Evolutionary conservation across 1,284 basidiomycete genomes (phyloP).

Genomic region (Trichosporon coremiiforme): DNA sequence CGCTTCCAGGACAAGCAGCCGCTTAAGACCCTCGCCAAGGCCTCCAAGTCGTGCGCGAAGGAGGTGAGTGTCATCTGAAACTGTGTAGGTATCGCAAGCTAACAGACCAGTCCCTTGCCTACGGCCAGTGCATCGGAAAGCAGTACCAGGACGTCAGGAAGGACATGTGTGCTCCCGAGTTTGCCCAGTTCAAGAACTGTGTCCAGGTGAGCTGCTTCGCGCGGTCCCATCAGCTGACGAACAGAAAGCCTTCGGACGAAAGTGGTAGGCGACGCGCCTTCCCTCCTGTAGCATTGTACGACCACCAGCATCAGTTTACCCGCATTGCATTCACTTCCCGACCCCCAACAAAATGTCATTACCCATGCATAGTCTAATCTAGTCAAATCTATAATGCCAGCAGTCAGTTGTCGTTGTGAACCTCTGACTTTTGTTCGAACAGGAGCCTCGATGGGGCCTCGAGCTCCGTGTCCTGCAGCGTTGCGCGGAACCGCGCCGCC

Average conservation of each 20-base stretch:
- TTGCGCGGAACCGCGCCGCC: constrained; percentile 34
- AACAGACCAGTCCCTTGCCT: constrained; percentile 52
- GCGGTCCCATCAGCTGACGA: background rate
- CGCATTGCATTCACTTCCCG: background rate
- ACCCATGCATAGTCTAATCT: constrained; percentile 27
- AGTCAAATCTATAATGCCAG: background rate
- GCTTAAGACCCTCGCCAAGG: constrained; percentile 51
- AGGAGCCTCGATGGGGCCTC: constrained; percentile 28
- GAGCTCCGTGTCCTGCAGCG: constrained; percentile 3
- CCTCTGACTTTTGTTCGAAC: constrained; percentile 30
- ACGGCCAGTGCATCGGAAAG: constrained; percentile 57
- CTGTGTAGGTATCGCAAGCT: too few species aligned
- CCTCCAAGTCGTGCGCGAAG: constrained; percentile 47
- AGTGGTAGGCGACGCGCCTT: constrained; percentile 40
- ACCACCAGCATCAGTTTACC: background rate
- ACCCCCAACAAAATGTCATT: constrained; percentile 6
- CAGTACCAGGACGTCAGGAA: constrained; percentile 56
- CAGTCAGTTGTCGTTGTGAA: constrained; percentile 13
- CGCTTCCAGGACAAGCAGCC: constrained; percentile 51
- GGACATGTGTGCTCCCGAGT: constrained; percentile 58
- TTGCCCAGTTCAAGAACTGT: constrained; percentile 57
- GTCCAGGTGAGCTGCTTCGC: constrained; percentile 50
- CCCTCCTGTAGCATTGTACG: constrained; percentile 3
- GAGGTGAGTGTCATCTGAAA: constrained; percentile 37
- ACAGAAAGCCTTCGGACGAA: constrained; percentile 50